Evolutionary conservation across 345 rosid species (phyloP), one percentile per base, ranked within the genome.

Genomic region (Conringia planisiliqua): DNA sequence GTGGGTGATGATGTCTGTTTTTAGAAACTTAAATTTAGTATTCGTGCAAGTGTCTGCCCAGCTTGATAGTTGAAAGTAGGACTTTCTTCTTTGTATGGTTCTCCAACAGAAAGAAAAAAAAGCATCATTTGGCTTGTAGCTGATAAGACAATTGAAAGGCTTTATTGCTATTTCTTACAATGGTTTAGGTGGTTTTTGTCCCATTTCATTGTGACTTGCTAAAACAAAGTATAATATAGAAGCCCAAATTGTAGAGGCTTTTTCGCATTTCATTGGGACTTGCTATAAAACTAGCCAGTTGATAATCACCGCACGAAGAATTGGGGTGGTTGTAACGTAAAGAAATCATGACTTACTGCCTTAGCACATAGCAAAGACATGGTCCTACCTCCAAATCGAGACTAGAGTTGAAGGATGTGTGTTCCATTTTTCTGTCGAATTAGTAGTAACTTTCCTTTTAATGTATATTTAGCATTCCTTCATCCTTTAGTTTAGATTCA

Each of bases 21-120:
- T 26, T 26, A 38, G 22, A 38, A 52, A 54, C 62, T 55, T 36
- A 10, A 27, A 43, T 14, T 52, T 40, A 73, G 14, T 51, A 39
- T 18, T 40, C 10, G 61, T 62, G 75, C 59, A 24, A 71, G 74
- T 46, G 66, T 24, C 38, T 57, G 2, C 14, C 24, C 38, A 54
- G 18, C 36, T 20, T 73, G 66, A 3, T 52, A 12, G 10, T 52
- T 52, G 59, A 66, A 44, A 74, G 18, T 59, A 67, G 54, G 2
- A 7, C 26, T 58, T 67, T 39, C 26, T 5, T 44, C 43, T 46
- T 66, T 47, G 67, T 36, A 35, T 2, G 66, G 64, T 55, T 58
- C 11, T 47, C 9, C 22, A 57, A 35, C 35, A 24, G 5, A 44
- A 71, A n/a, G 29, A 48, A 48, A 14, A 35, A 1, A 33, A 17